phyloP scores from a whole-genome alignment of 768 basidiomycete genomes.

The Calocera cornea region DNA sequence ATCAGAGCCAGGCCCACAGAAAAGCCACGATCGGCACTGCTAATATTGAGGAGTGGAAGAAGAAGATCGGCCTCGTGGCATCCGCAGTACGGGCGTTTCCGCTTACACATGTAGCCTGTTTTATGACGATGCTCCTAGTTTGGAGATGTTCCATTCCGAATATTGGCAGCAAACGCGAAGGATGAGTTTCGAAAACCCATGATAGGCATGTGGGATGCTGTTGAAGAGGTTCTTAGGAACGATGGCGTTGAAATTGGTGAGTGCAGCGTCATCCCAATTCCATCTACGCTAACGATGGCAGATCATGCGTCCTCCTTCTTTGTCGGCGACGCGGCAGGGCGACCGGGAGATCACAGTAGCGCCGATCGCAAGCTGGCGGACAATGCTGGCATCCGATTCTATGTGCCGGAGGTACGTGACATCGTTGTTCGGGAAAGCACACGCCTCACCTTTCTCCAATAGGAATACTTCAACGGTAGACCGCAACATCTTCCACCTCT shows the following conservation, averaged over 20 bases:
- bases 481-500: conserved; percentile 35
- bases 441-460: neutral
- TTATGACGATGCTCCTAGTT: conserved; percentile 32
- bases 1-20: conserved; percentile 37
- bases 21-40: conserved; percentile 24
- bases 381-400: conserved; percentile 59
- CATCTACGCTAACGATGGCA: conserved; percentile 20
- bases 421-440: neutral
- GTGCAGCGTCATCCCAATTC: too few relatives aligned
- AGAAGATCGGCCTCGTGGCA: conserved; percentile 58
- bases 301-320: conserved; percentile 59
- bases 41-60: conserved; percentile 52
- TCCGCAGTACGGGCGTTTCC: conserved; percentile 23
- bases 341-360: conserved; percentile 59
- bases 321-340: conserved; percentile 83
- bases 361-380: conserved; percentile 78
- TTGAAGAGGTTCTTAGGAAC: conserved; percentile 46
- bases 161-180: conserved; percentile 62
- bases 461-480: conserved; percentile 69
- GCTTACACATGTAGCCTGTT: neutral
- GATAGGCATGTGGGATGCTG: conserved; percentile 70
- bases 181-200: conserved; percentile 78
- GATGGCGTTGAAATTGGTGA: conserved; percentile 53
- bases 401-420: conserved; percentile 63
- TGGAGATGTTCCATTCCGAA: conserved; percentile 55